These are phyloP conservation scores for Trypanosoma avium DNA, from an alignment of 208 protist genomes.

Conservation along the genomic window DNA sequence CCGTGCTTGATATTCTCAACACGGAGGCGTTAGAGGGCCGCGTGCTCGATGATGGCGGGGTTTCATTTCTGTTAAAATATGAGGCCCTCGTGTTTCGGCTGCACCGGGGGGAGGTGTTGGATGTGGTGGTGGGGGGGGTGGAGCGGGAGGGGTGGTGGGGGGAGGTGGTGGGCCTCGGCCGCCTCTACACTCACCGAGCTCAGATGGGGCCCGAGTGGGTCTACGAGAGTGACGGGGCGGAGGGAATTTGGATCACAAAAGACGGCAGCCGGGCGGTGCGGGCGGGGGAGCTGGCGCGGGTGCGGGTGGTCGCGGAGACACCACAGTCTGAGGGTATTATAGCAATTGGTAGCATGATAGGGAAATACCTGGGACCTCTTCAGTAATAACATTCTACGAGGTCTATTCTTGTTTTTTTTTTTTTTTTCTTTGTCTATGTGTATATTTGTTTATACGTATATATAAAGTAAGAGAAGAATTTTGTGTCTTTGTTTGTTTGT, in stretches of 20 bases:
- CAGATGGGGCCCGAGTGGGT: slow-evolving; percentile 66
- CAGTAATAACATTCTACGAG: too few relatives aligned
- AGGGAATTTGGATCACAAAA: slow-evolving; percentile 56
- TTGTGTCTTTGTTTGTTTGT: too few relatives aligned
- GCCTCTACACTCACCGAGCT: slow-evolving; percentile 72
- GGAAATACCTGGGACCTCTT: slow-evolving; percentile 61
- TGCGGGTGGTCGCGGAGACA: slow-evolving; percentile 80
- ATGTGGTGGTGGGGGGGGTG: slow-evolving; percentile 66
- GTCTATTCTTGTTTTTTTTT: too few relatives aligned
- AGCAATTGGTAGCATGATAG: slow-evolving; percentile 71
- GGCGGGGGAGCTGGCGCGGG: slow-evolving; percentile 61
- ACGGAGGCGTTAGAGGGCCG: slow-evolving; percentile 67
- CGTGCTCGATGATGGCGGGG: slow-evolving; percentile 77
- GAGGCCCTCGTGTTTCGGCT: slow-evolving; percentile 83
- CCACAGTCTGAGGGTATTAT: slow-evolving; percentile 71
- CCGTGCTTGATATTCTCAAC: slow-evolving; percentile 79
- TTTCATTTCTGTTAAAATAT: slow-evolving; percentile 77
- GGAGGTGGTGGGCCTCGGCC: slow-evolving; percentile 68
- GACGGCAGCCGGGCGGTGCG: slow-evolving; percentile 66
- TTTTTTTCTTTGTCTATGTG: too few relatives aligned
- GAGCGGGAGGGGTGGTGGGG: slow-evolving; percentile 76
- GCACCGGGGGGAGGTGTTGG: slow-evolving; percentile 82
- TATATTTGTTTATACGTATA: too few relatives aligned
- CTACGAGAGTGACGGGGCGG: slow-evolving; percentile 63
- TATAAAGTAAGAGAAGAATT: too few relatives aligned